These are phyloP conservation scores for Cantharellus cinnabarinus DNA, from an alignment of 768 basidiomycete species.

Conservation along the genomic window DNA sequence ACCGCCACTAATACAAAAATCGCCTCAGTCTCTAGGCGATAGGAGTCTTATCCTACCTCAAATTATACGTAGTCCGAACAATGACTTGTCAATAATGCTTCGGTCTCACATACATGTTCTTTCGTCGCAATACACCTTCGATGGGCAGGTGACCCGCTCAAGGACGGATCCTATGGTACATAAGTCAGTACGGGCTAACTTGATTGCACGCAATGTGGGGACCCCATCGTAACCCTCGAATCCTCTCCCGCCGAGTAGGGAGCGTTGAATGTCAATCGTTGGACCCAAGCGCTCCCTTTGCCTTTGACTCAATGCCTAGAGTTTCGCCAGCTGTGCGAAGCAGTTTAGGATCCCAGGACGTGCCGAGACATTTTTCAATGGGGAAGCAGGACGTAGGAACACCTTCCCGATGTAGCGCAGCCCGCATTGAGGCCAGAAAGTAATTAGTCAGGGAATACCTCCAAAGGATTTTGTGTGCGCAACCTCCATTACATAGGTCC, in stretches of 20 bases:
- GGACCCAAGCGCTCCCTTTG: slow-evolving; percentile 52
- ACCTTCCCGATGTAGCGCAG: background rate
- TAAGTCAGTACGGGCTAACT: slow-evolving; percentile 43
- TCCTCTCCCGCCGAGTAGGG: slow-evolving; percentile 12
- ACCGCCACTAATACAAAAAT: no score
- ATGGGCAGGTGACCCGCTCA: slow-evolving; percentile 28
- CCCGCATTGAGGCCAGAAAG: slow-evolving; percentile 23
- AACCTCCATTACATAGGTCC: slow-evolving; percentile 41
- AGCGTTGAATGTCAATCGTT: slow-evolving; percentile 66
- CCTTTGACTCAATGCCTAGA: slow-evolving; percentile 54
- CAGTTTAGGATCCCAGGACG: slow-evolving; percentile 51
- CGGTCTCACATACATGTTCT: no score
- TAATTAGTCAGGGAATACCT: slow-evolving; percentile 24
- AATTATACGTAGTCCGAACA: no score
- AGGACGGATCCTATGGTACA: slow-evolving; percentile 58
- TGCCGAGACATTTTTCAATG: slow-evolving; percentile 44
- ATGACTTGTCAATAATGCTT: no score
- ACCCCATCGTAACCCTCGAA: background rate
- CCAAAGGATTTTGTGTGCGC: slow-evolving; percentile 1
- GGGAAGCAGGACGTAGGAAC: background rate
- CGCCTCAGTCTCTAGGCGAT: no score
- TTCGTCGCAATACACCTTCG: no score
- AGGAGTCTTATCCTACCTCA: no score
- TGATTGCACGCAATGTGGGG: slow-evolving; percentile 1
- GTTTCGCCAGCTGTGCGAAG: slow-evolving; percentile 40